Evolutionary conservation across 2,329 filamentous ascomycete genomes (phyloP), one percentile per base, ranked within the genome.

Genomic region (Pyrenochaeta sp.): DNA sequence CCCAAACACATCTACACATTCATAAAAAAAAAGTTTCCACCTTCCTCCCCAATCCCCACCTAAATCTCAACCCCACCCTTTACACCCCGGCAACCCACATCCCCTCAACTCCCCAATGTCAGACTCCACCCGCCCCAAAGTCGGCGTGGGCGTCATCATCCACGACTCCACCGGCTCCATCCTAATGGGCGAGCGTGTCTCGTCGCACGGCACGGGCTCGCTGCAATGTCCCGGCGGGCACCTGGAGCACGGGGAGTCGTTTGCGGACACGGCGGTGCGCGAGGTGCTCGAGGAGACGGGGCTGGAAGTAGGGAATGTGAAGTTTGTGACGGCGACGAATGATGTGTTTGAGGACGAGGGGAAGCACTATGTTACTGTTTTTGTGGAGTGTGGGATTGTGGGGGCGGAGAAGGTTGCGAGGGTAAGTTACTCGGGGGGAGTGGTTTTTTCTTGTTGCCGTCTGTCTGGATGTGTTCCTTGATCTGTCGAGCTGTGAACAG

Each of bases 351-450:
- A 76, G 1, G 82, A 84, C n/a, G 77, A 44, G 25, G 42, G n/a
- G 36, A 91, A 88, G 74, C 91, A 94, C 71, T 94, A 93, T 69
- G 82, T 92, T 50, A 93, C 91, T 0, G 74, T 92, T 2, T 93
- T 91, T 64, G 85, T 92, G 60, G 78, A 80, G 0, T 87, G 85
- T 42, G 77, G 75, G 44, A 78, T 86, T 64, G 69, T 77, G 0
- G 81, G 86, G 27, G 78, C 81, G 15, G 62, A 68, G 0, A 81
- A 81, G 27, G 73, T 85, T 62, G 84, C 89, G 0, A 54, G 82
- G 80, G 88, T 90, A 57, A 68, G 81, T 66, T 36, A 10, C 34
- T 47, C 13, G 12, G 7, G 12, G 12, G 7, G 34, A 36, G 12
- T 12, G 34, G 34, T 3, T 13, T 13, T 36, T 12, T 44, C 9